Percentiles rank a stretch among this genome's conserved stretches.
Evolutionary conservation across 2,329 filamentous ascomycete species (phyloP).

Genomic region (Penicillium olsonii): DNA sequence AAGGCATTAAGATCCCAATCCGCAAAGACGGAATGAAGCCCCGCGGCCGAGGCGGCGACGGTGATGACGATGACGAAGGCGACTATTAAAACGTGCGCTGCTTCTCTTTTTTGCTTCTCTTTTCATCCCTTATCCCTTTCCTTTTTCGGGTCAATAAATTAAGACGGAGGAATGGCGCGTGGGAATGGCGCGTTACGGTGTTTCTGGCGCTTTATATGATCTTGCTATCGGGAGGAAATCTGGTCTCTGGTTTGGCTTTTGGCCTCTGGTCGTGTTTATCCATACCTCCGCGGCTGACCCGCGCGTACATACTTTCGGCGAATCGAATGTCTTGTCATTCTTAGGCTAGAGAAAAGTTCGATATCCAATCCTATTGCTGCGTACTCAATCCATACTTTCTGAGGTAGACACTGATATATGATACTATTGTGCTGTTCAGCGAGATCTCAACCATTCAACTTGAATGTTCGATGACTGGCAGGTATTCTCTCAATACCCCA

Average conservation of each 20-base stretch:
- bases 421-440: no score
- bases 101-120: background rate
- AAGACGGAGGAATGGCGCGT: slow-evolving; percentile 24
- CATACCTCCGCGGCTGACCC: slow-evolving; percentile 15
- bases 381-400: no score
- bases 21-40: slow-evolving; percentile 73
- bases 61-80: slow-evolving; percentile 35
- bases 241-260: background rate
- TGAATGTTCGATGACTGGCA: no score
- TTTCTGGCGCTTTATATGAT: slow-evolving; percentile 26
- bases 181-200: slow-evolving; percentile 29
- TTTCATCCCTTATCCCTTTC: no score
- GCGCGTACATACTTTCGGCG: slow-evolving; percentile 19
- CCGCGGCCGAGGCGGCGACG: slow-evolving; percentile 36
- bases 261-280: slow-evolving; percentile 20
- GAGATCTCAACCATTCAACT: no score
- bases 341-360: slow-evolving; percentile 5
- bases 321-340: background rate
- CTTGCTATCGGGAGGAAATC: background rate
- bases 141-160: slow-evolving; percentile 20
- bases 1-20: slow-evolving; percentile 97
- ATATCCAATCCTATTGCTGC: slow-evolving; percentile 4
- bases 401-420: no score
- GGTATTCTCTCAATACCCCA: background rate
- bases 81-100: slow-evolving; percentile 25